Percentiles rank a stretch among this genome's conserved stretches.
phyloP scores from a whole-genome alignment of 75 land plant genomes.

The Ceratopteris richardii region DNA sequence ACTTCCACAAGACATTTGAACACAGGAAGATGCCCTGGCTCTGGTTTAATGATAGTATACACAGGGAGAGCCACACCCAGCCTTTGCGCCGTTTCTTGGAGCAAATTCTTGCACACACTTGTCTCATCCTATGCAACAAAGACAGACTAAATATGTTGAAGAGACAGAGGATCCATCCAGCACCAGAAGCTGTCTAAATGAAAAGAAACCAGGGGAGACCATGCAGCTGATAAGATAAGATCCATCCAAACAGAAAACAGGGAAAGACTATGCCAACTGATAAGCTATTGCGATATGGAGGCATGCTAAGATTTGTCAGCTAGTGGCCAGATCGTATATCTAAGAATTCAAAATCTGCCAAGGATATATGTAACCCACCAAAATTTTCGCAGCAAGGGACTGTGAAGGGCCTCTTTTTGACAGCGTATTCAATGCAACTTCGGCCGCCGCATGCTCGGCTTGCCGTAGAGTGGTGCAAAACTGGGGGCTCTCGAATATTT shows the following conservation, averaged over 20 bases:
- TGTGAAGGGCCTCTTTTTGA: conserved; percentile 53
- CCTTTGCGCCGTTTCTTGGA: conserved; percentile 93
- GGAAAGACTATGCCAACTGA: no score
- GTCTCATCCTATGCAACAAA: conserved; percentile 65
- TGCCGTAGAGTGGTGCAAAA: conserved; percentile 65
- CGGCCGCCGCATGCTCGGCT: conserved; percentile 76
- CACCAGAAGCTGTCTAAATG: not conserved
- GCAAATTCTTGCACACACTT: conserved; percentile 81
- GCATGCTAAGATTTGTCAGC: not conserved
- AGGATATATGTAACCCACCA: conserved; percentile 39
- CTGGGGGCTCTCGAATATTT: conserved; percentile 63
- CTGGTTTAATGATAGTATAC: conserved; percentile 63
- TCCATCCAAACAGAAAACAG: no score
- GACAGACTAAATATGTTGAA: not conserved
- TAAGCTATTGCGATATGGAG: no score
- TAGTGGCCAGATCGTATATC: no score
- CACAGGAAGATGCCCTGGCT: conserved; percentile 78
- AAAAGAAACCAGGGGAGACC: not conserved
- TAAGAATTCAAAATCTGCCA: not conserved
- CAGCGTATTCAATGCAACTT: conserved; percentile 56
- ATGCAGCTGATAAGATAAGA: no score
- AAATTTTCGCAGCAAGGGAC: conserved; percentile 71
- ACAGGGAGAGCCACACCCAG: conserved; percentile 82
- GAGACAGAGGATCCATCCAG: conserved; percentile 6
- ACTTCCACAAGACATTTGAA: conserved; percentile 86